Evolutionary conservation across 2,329 filamentous ascomycete species (phyloP).

Genomic region (Phyllosticta ampelicida): DNA sequence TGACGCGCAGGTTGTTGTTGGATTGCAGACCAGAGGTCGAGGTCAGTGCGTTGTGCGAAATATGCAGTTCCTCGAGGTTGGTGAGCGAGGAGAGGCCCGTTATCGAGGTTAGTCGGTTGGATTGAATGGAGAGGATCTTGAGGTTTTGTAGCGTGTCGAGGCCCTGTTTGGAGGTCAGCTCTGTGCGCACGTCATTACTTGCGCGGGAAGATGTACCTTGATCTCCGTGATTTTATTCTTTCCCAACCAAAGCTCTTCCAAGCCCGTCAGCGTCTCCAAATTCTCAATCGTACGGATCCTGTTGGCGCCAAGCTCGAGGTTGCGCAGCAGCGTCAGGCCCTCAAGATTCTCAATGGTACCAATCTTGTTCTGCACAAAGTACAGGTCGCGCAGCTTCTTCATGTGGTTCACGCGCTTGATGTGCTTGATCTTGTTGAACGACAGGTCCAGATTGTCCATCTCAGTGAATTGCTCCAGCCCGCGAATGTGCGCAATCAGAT

Average conservation of each 20-base stretch:
- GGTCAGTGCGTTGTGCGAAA: constrained; percentile 86
- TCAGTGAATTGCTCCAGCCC: constrained; percentile 68
- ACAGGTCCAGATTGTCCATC: constrained; percentile 74
- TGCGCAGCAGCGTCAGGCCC: constrained; percentile 60
- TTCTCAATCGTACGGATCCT: constrained; percentile 72
- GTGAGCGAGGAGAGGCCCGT: constrained; percentile 62
- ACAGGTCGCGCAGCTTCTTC: constrained; percentile 68
- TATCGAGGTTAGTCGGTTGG: constrained; percentile 77
- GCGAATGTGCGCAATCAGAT: constrained; percentile 77
- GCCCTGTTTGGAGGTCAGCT: constrained; percentile 30
- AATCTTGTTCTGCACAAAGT: constrained; percentile 93
- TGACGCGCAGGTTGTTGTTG: constrained; percentile 49
- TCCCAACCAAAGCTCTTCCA: constrained; percentile 88
- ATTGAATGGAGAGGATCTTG: constrained; percentile 85
- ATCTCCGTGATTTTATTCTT: constrained; percentile 94
- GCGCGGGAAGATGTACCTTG: constrained; percentile 33
- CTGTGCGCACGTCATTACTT: background rate
- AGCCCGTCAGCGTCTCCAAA: constrained; percentile 59
- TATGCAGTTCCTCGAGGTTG: constrained; percentile 83
- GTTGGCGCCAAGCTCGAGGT: constrained; percentile 87
- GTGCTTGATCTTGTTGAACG: constrained; percentile 99
- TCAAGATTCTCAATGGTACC: constrained; percentile 75
- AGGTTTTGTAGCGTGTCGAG: constrained; percentile 67
- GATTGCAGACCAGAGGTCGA: constrained; percentile 56
- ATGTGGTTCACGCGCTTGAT: constrained; percentile 82